A percentile compares a stretch with the other conserved stretches of the same genome.
phyloP scores from a whole-genome alignment of 2,329 filamentous ascomycete species.

The Mollisiaceae sp. region DNA sequence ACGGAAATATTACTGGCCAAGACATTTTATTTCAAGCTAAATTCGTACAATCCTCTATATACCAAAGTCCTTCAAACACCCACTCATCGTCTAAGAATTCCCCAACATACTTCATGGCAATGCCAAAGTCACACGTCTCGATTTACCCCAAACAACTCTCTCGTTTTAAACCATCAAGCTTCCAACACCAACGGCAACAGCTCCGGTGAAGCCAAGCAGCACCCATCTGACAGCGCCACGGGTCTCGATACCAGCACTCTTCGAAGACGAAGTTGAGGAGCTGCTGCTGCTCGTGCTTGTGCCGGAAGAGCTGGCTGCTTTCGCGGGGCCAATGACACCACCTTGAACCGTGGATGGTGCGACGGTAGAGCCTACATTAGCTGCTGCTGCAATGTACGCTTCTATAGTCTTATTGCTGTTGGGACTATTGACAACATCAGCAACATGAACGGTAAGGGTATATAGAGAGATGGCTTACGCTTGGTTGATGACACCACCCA shows the following conservation, averaged over 20 bases:
- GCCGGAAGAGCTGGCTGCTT: slow-evolving; percentile 17
- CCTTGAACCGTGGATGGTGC: slow-evolving; percentile 29
- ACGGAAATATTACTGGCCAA: background rate
- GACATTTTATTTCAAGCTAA: background rate
- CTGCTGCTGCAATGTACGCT: slow-evolving; percentile 26
- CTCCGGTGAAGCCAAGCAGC: slow-evolving; percentile 20
- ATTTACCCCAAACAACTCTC: background rate
- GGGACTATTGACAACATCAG: slow-evolving; percentile 18
- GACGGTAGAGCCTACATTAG: slow-evolving; percentile 15
- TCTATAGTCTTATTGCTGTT: slow-evolving; percentile 27
- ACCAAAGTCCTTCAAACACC: background rate
- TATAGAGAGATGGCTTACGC: slow-evolving; percentile 33
- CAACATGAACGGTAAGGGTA: background rate
- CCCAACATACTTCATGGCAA: background rate
- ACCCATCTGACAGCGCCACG: slow-evolving; percentile 26
- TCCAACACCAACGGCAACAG: slow-evolving; percentile 26
- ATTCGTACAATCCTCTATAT: background rate
- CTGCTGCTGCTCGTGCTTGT: slow-evolving; percentile 7
- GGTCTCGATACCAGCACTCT: slow-evolving; percentile 22
- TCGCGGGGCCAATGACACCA: slow-evolving; percentile 26
- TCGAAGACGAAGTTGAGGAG: slow-evolving; percentile 9
- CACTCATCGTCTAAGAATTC: background rate
- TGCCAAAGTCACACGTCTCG: background rate
- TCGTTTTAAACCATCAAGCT: slow-evolving; percentile 24
- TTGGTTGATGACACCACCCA: slow-evolving; percentile 52